Conservation (phyloP, 2,329 filamentous ascomycete genomes). For the Alternaria novae-zelandiae region DNA sequence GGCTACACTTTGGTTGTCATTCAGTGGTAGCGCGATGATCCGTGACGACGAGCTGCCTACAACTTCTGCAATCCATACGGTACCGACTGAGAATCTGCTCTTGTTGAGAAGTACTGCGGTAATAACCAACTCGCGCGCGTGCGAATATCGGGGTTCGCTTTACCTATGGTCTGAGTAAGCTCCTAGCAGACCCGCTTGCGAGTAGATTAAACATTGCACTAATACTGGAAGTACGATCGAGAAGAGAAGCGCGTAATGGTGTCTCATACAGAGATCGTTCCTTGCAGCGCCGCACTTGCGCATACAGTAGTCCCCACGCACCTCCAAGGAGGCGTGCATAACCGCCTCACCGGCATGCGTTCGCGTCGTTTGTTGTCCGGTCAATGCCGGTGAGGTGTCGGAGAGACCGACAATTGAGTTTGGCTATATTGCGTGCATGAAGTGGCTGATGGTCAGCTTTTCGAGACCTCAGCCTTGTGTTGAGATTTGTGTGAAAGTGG, state of each 20-base stretch:
- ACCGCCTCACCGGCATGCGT: neutral
- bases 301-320: neutral
- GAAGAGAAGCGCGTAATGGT: neutral
- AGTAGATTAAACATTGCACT: neutral
- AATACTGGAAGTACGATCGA: neutral
- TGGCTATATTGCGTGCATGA: neutral
- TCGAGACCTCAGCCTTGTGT: neutral
- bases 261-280: neutral
- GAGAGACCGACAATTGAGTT: neutral
- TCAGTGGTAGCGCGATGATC: neutral
- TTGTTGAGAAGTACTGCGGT: neutral
- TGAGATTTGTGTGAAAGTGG: neutral
- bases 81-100: neutral
- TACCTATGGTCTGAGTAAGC: neutral
- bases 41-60: neutral
- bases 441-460: neutral
- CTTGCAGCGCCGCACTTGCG: slow-evolving; percentile 3
- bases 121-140: neutral
- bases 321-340: slow-evolving; percentile 2
- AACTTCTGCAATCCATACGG: neutral
- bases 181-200: neutral
- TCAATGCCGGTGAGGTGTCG: neutral
- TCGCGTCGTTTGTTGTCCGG: neutral
- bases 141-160: neutral
- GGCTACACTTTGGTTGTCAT: neutral